Conservation (phyloP, 2,329 filamentous ascomycete genomes). For the Venturia effusa region DNA sequence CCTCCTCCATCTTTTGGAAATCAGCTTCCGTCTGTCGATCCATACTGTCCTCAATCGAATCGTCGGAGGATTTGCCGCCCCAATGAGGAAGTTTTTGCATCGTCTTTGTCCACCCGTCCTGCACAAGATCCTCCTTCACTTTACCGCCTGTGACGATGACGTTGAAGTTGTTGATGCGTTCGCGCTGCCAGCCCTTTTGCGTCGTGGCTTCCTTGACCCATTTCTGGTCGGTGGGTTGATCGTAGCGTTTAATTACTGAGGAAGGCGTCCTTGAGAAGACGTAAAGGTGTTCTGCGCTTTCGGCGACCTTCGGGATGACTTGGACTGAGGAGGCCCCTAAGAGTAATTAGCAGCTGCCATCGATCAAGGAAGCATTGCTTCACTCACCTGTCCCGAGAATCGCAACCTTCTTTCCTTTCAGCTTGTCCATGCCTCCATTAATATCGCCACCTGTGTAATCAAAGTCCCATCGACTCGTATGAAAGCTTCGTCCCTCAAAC, state of each 20-base stretch:
- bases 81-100: conserved; percentile 22
- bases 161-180: conserved; percentile 37
- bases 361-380: background rate
- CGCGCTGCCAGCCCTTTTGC: conserved; percentile 37
- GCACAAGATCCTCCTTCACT: conserved; percentile 31
- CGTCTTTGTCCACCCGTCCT: conserved; percentile 37
- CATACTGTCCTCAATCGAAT: conserved; percentile 18
- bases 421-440: conserved; percentile 18
- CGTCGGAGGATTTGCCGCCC: conserved; percentile 16
- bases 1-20: conserved; percentile 23
- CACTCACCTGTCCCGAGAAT: conserved; percentile 28
- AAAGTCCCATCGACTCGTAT: conserved; percentile 33
- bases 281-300: conserved; percentile 22
- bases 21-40: conserved; percentile 26
- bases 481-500: conserved; percentile 30
- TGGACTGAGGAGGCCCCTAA: conserved; percentile 28
- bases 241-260: conserved; percentile 21
- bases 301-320: conserved; percentile 26
- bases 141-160: conserved; percentile 23
- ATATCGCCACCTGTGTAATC: conserved; percentile 26
- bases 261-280: conserved; percentile 33
- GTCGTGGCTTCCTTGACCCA: conserved; percentile 9
- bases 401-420: conserved; percentile 28
- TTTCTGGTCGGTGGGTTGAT: conserved; percentile 15
- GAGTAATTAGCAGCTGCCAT: background rate